Percentiles rank a stretch among this genome's conserved stretches.
Conservation (phyloP, 345 rosid genomes). For the Brassica incana region DNA sequence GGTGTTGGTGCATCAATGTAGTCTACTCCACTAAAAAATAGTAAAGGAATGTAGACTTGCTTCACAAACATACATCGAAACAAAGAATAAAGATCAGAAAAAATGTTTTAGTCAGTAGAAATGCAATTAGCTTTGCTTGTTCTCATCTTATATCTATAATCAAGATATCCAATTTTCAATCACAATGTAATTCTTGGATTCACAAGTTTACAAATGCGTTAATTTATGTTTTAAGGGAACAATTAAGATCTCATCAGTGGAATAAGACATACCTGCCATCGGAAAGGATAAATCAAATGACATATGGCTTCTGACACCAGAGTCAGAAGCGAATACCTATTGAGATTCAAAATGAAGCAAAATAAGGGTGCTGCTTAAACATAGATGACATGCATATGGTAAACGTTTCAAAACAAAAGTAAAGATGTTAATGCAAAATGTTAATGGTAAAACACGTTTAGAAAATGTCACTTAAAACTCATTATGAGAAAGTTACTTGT, state of each 20-base stretch:
- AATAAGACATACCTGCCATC: constrained; percentile 79
- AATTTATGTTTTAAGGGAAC: neutral
- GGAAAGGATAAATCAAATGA: constrained; percentile 94
- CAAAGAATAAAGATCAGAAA: constrained; percentile 38
- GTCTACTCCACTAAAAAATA: constrained; percentile 99
- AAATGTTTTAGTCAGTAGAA: constrained; percentile 15
- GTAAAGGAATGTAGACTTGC: constrained; percentile 99
- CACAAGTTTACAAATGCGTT: constrained; percentile 21
- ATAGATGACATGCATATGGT: neutral
- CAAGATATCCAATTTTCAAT: constrained; percentile 6
- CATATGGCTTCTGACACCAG: constrained; percentile 92
- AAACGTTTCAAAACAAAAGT: constrained; percentile 1
- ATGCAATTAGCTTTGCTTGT: constrained; percentile 7
- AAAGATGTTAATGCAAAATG: neutral
- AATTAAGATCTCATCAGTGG: constrained; percentile 22
- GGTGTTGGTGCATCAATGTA: constrained; percentile 99
- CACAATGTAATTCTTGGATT: constrained; percentile 7
- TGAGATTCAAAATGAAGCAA: constrained; percentile 24
- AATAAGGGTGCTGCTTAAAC: constrained; percentile 18
- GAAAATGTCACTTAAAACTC: neutral
- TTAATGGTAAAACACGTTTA: neutral
- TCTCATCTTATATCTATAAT: constrained; percentile 8
- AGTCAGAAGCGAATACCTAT: constrained; percentile 91
- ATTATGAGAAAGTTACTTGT: constrained; percentile 60
- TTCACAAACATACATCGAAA: constrained; percentile 66